Percentiles rank a stretch among this genome's conserved stretches.
Evolutionary conservation across 768 basidiomycete species (phyloP).

Genomic region (Mycena metata): DNA sequence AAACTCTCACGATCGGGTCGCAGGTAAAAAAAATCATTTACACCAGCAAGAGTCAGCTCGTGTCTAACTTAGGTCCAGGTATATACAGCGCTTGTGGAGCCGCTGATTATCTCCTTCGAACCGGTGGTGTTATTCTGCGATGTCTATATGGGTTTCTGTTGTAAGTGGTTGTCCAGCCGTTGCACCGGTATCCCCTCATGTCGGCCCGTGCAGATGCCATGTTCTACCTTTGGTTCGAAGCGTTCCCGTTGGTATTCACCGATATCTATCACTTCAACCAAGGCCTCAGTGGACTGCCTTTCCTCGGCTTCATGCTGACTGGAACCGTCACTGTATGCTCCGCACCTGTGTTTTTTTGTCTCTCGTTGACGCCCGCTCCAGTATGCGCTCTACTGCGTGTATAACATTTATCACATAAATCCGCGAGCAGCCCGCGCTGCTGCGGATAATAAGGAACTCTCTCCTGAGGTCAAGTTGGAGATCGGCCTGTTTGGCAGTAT

Average conservation of each 20-base stretch:
- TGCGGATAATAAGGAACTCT: not conserved
- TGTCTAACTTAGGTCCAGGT: no score
- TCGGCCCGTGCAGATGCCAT: no score
- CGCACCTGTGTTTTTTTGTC: no score
- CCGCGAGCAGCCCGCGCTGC: not conserved
- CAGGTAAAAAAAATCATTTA: no score
- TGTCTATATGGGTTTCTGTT: constrained; percentile 47
- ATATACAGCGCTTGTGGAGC: constrained; percentile 34
- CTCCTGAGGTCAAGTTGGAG: not conserved
- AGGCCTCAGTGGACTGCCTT: constrained; percentile 47
- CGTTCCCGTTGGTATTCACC: constrained; percentile 49
- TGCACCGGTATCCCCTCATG: no score
- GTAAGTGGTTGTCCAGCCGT: no score
- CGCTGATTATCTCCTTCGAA: constrained; percentile 46
- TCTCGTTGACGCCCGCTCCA: no score
- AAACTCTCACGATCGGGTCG: constrained; percentile 30
- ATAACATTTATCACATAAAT: not conserved
- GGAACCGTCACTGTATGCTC: no score
- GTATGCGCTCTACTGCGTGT: constrained; percentile 14
- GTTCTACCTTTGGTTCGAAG: constrained; percentile 49
- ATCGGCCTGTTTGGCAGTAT: not conserved
- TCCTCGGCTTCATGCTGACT: constrained; percentile 34
- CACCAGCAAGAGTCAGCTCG: no score
- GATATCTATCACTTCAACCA: constrained; percentile 49
- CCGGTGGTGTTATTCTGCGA: constrained; percentile 47